phyloP scores from a whole-genome alignment of 2,329 filamentous ascomycete species.

The Cladosporium sp. region DNA sequence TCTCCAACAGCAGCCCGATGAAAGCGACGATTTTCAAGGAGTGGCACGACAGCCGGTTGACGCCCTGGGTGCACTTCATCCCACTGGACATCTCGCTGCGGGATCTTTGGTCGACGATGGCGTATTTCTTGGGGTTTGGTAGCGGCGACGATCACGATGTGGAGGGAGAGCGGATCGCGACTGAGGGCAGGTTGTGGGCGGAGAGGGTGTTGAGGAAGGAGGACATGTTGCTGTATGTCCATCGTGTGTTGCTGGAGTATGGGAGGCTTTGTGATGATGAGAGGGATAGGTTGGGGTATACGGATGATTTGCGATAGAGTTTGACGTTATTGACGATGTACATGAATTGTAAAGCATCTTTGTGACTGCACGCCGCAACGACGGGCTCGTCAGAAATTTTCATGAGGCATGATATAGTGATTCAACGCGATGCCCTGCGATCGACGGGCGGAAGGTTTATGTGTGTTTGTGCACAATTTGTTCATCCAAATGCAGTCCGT shows the following conservation, averaged over 20 bases:
- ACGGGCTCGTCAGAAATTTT: too few relatives aligned
- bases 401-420: too few relatives aligned
- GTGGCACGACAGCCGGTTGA: slow-evolving; percentile 34
- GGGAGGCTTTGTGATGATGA: slow-evolving; percentile 18
- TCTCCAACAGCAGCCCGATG: slow-evolving; percentile 25
- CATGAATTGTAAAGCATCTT: too few relatives aligned
- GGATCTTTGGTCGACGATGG: slow-evolving; percentile 28
- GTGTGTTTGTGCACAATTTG: too few relatives aligned
- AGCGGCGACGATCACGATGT: slow-evolving; percentile 9
- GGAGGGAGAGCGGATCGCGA: slow-evolving; percentile 22
- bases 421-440: too few relatives aligned
- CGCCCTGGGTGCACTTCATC: slow-evolving; percentile 35
- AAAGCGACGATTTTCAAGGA: slow-evolving; percentile 36
- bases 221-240: slow-evolving; percentile 22
- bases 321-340: too few relatives aligned
- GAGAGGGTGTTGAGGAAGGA: slow-evolving; percentile 19
- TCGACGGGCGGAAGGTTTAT: too few relatives aligned
- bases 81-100: slow-evolving; percentile 28
- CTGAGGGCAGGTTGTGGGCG: slow-evolving; percentile 21
- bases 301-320: not conserved
- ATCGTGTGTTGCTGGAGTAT: slow-evolving; percentile 23
- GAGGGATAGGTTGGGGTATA: slow-evolving; percentile 14
- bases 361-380: too few relatives aligned
- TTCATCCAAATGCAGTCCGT: too few relatives aligned
- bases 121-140: slow-evolving; percentile 20